Conservation (phyloP, 1,284 basidiomycete species). For the Pterula multifida region DNA sequence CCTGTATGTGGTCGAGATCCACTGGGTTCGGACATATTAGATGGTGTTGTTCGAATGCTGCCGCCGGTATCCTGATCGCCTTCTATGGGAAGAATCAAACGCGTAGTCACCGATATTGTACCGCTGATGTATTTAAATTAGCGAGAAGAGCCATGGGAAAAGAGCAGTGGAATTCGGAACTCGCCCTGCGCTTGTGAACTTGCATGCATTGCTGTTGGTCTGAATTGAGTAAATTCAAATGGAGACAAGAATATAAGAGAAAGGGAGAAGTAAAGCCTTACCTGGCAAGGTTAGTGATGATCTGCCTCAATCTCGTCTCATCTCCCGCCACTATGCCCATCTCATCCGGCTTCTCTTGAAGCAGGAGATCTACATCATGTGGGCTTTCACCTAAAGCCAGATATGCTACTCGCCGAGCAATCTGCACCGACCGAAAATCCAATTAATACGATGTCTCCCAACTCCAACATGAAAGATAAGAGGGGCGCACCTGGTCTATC, state of each 20-base stretch:
- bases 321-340: slow-evolving; percentile 47
- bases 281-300: slow-evolving; percentile 55
- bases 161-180: background rate
- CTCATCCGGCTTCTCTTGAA: slow-evolving; percentile 16
- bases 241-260: background rate
- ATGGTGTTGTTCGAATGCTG: slow-evolving; percentile 7
- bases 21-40: background rate
- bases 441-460: background rate
- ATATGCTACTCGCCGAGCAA: slow-evolving; percentile 32
- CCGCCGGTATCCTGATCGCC: background rate
- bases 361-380: slow-evolving; percentile 16
- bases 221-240: background rate
- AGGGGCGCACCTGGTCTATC: slow-evolving; percentile 38
- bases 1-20: background rate
- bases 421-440: slow-evolving; percentile 7
- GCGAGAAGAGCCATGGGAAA: background rate
- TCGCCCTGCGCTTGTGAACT: slow-evolving; percentile 50
- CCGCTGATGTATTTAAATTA: slow-evolving; percentile 17
- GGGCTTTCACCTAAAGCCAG: slow-evolving; percentile 27
- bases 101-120: slow-evolving; percentile 35
- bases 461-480: background rate
- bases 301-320: slow-evolving; percentile 58
- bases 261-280: no score
- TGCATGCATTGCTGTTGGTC: slow-evolving; percentile 39
- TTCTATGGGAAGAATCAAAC: slow-evolving; percentile 24